These are phyloP conservation scores for Xylaria hypoxylon DNA, from an alignment of 2,329 filamentous ascomycete genomes.

Conservation along the genomic window DNA sequence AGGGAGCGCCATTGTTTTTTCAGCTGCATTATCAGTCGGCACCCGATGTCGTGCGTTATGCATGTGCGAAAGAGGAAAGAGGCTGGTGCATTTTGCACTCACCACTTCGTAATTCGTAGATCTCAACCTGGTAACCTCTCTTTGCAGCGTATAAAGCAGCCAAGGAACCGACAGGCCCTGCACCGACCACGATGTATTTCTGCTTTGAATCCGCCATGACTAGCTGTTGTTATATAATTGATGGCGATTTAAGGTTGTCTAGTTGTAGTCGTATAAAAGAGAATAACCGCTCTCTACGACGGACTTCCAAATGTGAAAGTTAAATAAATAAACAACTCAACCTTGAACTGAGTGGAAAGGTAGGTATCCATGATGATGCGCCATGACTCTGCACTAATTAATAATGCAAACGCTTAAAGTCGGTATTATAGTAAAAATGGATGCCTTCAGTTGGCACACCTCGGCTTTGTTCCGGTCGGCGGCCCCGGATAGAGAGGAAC, in stretches of 20 bases:
- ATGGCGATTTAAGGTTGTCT: too few relatives aligned
- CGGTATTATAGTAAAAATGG: not conserved
- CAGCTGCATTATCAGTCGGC: constrained; percentile 26
- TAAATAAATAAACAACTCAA: too few relatives aligned
- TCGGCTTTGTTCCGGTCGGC: too few relatives aligned
- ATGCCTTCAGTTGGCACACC: too few relatives aligned
- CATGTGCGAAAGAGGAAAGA: constrained; percentile 11
- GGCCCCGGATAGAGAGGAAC: too few relatives aligned
- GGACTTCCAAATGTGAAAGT: too few relatives aligned
- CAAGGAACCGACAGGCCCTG: constrained; percentile 91
- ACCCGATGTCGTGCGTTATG: constrained; percentile 23
- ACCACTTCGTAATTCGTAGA: constrained; percentile 95
- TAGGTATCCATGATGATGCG: too few relatives aligned
- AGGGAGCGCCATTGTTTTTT: not conserved
- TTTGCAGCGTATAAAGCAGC: constrained; percentile 93
- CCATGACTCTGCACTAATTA: not conserved
- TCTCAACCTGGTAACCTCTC: constrained; percentile 87
- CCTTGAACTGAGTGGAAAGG: too few relatives aligned
- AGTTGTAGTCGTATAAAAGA: too few relatives aligned
- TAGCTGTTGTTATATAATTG: not conserved
- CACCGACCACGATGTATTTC: constrained; percentile 87
- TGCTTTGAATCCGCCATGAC: constrained; percentile 53
- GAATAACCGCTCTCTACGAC: too few relatives aligned
- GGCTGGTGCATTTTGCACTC: constrained; percentile 52
- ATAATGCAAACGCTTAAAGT: constrained; percentile 12